phyloP scores from a whole-genome alignment of 148 eudicot species.

The Nyssa sinensis region DNA sequence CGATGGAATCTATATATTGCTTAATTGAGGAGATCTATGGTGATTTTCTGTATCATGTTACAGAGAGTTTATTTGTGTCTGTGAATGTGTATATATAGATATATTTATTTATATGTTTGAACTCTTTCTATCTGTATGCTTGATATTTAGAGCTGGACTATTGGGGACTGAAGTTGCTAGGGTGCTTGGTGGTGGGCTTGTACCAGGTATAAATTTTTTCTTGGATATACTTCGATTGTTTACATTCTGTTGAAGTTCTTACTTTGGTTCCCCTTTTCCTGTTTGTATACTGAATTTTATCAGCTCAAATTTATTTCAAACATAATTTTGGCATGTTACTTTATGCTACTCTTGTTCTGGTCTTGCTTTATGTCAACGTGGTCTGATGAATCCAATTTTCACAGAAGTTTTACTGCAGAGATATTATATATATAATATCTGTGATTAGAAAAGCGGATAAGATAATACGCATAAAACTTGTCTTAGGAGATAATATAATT shows the following conservation, averaged over 20 bases:
- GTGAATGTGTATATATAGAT: too few relatives aligned
- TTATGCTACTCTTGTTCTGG: not conserved
- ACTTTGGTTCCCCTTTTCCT: not conserved
- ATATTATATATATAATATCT: too few relatives aligned
- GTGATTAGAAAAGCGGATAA: too few relatives aligned
- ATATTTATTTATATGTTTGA: too few relatives aligned
- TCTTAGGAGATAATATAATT: too few relatives aligned
- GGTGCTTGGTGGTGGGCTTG: conserved; percentile 95
- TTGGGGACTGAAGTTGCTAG: conserved; percentile 86
- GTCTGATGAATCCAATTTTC: not conserved
- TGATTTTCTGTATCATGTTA: not conserved
- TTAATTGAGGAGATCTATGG: not conserved
- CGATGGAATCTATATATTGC: not conserved
- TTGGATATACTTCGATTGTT: conserved; percentile 1
- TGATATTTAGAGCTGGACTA: conserved; percentile 52
- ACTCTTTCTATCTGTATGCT: conserved; percentile 10
- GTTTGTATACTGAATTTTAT: not conserved
- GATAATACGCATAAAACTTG: too few relatives aligned
- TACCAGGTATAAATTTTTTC: conserved; percentile 63
- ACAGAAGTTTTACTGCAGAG: not conserved
- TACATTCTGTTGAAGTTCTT: not conserved
- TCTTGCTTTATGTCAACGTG: not conserved
- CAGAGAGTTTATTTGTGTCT: too few relatives aligned
- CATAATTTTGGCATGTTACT: not conserved
- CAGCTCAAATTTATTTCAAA: not conserved